Base-by-base conservation (phyloP, 2,329 filamentous ascomycete species). In the Sporothrix pseudoabietina region DNA sequence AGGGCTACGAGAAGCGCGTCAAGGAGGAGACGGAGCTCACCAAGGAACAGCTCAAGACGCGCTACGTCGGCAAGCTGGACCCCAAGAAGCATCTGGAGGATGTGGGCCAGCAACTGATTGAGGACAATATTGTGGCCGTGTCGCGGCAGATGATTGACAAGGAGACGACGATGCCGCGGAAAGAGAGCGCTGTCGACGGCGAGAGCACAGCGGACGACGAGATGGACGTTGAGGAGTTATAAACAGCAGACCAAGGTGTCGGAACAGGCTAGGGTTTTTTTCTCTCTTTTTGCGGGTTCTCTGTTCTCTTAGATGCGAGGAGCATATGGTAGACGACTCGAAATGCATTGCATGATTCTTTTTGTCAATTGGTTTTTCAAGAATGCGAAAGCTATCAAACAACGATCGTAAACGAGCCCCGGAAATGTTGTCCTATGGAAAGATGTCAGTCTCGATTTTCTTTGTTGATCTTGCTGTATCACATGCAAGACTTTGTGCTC, bases 131-230 rank as follows among this genome's bases (percentile, higher is more conserved):
- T 77, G 96, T 99, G 14, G 93, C 94, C 3, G 94, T 99, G n/a
- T 97, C 94, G 77, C 88, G 95, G 81, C 96, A 98, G 83, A 98
- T 99, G 95, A 98, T 99, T 79, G 96, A 98, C 85, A 98, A 98
- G 85, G 96, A 99, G 83, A 96, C 96, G 3, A 96, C 94, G 5
- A 93, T 97, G 83, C 93, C 95, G 26, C 91, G 89, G 81, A 91
- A 91, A 83, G 87, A 92, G 74, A 80, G 78, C 14, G 82, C 82
- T 72, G 82, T 82, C 16, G 61, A 30, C 1, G 65, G 35, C 30
- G 61, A 47, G 22, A 71, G 39, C 73, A 49, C 63, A 30, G 39
- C 41, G 19, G 88, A 84, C 19, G 87, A 90, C 68, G 80, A 85
- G 73, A 93, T 94, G 91, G 91, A 93, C 16, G 86, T 90, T 63